Percentiles rank a stretch among this genome's conserved stretches.
Conservation (phyloP, 192 early-diverging fungal species). For the Entophlyctis helioformis region DNA sequence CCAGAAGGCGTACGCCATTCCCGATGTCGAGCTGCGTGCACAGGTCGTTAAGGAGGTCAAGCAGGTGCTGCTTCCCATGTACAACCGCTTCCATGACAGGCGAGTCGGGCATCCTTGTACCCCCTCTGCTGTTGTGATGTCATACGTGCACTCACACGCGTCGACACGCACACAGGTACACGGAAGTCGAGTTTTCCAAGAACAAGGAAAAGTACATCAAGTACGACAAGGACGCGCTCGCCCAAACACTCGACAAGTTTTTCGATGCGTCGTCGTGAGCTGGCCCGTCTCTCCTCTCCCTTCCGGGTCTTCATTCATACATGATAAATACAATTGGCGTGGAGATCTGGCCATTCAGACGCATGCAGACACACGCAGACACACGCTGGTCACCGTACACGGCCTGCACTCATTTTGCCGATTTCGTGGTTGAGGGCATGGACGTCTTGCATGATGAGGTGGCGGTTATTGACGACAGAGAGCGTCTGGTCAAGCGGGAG, state of each 20-base stretch:
- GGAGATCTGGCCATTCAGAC: too few species aligned
- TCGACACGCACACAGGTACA: slow-evolving; percentile 23
- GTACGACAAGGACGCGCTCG: slow-evolving; percentile 55
- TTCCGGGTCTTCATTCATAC: too few species aligned
- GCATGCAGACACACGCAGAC: too few species aligned
- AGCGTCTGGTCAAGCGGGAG: too few species aligned
- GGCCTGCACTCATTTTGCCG: too few species aligned
- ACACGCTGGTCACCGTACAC: too few species aligned
- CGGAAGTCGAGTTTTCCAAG: slow-evolving; percentile 64
- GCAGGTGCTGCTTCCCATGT: slow-evolving; percentile 65
- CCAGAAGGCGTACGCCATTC: slow-evolving; percentile 65
- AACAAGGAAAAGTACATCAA: slow-evolving; percentile 72
- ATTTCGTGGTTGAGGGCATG: too few species aligned
- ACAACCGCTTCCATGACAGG: slow-evolving; percentile 61
- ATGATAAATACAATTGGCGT: too few species aligned
- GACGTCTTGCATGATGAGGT: too few species aligned
- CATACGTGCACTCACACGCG: background rate
- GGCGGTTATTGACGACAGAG: too few species aligned
- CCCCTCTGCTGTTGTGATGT: background rate
- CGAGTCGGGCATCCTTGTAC: slow-evolving; percentile 14
- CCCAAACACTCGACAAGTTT: slow-evolving; percentile 52
- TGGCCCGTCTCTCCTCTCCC: too few species aligned
- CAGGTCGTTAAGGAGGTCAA: slow-evolving; percentile 61
- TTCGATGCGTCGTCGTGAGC: slow-evolving; percentile 24
- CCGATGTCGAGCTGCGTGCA: slow-evolving; percentile 61